These are phyloP conservation scores for Geranium rotundifolium DNA, from an alignment of 345 rosid species.

Conservation along the genomic window DNA sequence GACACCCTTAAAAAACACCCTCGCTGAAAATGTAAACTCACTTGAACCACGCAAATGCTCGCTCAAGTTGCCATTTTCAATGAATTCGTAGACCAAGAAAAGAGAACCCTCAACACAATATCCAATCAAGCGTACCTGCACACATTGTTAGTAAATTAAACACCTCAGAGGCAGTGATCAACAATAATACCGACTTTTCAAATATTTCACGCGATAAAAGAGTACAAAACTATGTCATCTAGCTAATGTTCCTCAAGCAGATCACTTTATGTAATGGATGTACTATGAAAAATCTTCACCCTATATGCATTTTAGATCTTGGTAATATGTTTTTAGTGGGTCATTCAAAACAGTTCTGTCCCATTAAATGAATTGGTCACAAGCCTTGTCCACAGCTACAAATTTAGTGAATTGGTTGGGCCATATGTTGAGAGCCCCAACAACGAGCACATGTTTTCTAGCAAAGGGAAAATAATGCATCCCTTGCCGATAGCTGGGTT, in stretches of 20 bases:
- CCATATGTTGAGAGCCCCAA: too few relatives aligned
- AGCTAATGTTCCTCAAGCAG: too few relatives aligned
- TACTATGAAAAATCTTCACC: too few relatives aligned
- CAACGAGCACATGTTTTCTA: background rate
- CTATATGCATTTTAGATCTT: too few relatives aligned
- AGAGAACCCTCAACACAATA: constrained; percentile 93
- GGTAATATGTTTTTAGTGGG: too few relatives aligned
- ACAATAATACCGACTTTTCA: background rate
- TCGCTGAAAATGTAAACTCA: constrained; percentile 13
- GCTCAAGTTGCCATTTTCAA: constrained; percentile 89
- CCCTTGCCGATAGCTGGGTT: too few relatives aligned
- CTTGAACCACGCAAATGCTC: constrained; percentile 89
- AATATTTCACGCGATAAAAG: background rate
- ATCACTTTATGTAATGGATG: too few relatives aligned
- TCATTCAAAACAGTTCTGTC: too few relatives aligned
- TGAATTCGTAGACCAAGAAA: constrained; percentile 74
- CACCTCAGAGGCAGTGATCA: background rate
- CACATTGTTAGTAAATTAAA: background rate
- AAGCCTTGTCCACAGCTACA: too few relatives aligned
- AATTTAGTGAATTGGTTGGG: too few relatives aligned
- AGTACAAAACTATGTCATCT: too few relatives aligned
- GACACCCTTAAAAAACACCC: constrained; percentile 3
- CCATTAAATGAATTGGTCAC: too few relatives aligned
- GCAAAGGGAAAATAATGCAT: background rate
- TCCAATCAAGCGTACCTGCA: constrained; percentile 84